These are phyloP conservation scores for Cordyceps pruinosa DNA, from an alignment of 2,329 filamentous ascomycete genomes.

Conservation along the genomic window DNA sequence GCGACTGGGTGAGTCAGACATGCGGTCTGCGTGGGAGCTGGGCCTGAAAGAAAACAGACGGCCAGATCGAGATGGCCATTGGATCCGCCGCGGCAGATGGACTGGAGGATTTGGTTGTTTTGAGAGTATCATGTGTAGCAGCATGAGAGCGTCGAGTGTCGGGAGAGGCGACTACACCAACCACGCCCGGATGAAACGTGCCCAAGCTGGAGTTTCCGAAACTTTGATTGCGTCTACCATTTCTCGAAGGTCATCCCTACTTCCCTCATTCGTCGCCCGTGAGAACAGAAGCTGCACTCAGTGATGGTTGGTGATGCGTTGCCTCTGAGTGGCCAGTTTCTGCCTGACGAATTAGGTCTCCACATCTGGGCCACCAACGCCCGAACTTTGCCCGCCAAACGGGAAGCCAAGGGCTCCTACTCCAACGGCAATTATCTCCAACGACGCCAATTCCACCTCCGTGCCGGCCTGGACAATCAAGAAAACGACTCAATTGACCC, in stretches of 20 bases:
- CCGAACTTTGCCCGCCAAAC: constrained; percentile 11
- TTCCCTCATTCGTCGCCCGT: not conserved
- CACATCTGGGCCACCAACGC: constrained; percentile 1
- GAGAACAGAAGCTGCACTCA: not conserved
- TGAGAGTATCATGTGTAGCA: not conserved
- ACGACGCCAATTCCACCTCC: not conserved
- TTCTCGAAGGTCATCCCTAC: not conserved
- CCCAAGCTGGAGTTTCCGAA: not conserved
- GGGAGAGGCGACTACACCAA: not conserved
- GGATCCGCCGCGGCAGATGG: not conserved
- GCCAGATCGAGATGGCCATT: not conserved
- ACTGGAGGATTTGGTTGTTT: not conserved
- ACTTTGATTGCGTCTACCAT: not conserved
- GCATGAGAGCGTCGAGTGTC: not conserved
- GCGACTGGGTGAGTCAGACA: not conserved
- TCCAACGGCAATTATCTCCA: not conserved
- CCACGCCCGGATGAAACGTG: not conserved
- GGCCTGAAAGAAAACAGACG: not conserved
- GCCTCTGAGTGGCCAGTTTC: constrained; percentile 3
- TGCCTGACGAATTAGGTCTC: constrained; percentile 12
- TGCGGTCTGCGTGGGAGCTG: not conserved
- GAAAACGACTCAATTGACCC: constrained; percentile 26
- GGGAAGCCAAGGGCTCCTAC: constrained; percentile 16
- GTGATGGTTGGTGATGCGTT: not conserved
- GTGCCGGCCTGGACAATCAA: not conserved